These are phyloP conservation scores for Pulveroboletus sp. DNA, from an alignment of 1,284 basidiomycete species.

Conservation along the genomic window DNA sequence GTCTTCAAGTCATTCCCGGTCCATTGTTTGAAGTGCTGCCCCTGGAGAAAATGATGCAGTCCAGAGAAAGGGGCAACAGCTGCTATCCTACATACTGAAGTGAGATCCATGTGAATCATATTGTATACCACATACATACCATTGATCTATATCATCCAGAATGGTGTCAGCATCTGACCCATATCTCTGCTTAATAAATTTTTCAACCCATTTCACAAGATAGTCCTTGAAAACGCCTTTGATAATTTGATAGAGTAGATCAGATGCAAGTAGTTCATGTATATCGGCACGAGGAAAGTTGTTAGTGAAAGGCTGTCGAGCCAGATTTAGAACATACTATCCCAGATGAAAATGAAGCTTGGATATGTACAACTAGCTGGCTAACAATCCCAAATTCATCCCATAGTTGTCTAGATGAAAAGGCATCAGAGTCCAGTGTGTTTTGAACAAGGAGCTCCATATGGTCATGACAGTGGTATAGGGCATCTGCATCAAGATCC, in stretches of 20 bases:
- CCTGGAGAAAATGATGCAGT: too few species aligned
- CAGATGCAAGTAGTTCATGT: background rate
- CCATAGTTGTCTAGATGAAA: background rate
- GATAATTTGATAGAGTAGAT: conserved; percentile 1
- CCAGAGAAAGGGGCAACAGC: too few species aligned
- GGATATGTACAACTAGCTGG: background rate
- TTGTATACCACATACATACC: background rate
- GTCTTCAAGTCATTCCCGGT: background rate
- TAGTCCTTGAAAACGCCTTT: conserved; percentile 1
- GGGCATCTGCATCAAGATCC: too few species aligned
- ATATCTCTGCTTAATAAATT: background rate
- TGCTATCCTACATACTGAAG: too few species aligned
- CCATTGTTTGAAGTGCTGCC: conserved; percentile 1
- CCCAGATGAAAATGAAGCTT: background rate
- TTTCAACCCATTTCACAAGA: background rate
- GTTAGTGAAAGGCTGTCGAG: background rate
- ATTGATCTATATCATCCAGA: background rate
- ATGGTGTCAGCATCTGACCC: background rate
- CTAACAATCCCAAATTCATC: background rate
- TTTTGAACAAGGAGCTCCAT: too few species aligned
- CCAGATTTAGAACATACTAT: too few species aligned
- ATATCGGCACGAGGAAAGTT: background rate
- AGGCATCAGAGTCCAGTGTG: too few species aligned
- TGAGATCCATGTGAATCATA: too few species aligned
- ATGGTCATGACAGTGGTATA: too few species aligned